Percentiles rank a stretch among this genome's conserved stretches.
phyloP scores from a whole-genome alignment of 2,329 filamentous ascomycete species.

The Rosellinia necatrix region DNA sequence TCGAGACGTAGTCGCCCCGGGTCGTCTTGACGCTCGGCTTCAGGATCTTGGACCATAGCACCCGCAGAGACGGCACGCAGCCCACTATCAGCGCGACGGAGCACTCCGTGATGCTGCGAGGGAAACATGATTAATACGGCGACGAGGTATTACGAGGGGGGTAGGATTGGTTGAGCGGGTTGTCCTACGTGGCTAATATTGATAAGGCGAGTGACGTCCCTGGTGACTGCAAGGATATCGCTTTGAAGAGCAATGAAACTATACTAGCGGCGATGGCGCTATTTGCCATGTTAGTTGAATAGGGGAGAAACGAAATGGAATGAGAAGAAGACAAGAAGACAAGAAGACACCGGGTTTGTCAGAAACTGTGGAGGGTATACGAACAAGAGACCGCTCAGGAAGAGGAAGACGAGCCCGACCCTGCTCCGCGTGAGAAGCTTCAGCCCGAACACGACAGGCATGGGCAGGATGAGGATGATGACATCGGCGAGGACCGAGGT shows the following conservation, averaged over 20 bases:
- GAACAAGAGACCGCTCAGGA: conserved; percentile 25
- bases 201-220: conserved; percentile 22
- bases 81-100: conserved; percentile 27
- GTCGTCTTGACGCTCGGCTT: conserved; percentile 8
- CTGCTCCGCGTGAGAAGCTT: conserved; percentile 19
- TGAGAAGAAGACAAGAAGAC: too few relatives aligned
- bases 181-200: conserved; percentile 24
- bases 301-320: too few relatives aligned
- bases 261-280: conserved; percentile 24
- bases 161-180: neutral
- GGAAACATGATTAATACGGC: neutral
- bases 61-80: conserved; percentile 24
- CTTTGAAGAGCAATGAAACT: conserved; percentile 24
- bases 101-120: conserved; percentile 19
- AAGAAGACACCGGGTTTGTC: neutral
- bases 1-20: neutral
- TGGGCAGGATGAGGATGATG: conserved; percentile 24
- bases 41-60: conserved; percentile 28
- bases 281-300: neutral
- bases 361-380: conserved; percentile 2
- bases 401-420: conserved; percentile 23
- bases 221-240: conserved; percentile 5
- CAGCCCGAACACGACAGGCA: conserved; percentile 25
- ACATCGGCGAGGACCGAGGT: conserved; percentile 23
- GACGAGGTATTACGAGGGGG: too few relatives aligned